phyloP scores from a whole-genome alignment of 371 early-diverging fungal species.

The Mortierella sp. region DNA sequence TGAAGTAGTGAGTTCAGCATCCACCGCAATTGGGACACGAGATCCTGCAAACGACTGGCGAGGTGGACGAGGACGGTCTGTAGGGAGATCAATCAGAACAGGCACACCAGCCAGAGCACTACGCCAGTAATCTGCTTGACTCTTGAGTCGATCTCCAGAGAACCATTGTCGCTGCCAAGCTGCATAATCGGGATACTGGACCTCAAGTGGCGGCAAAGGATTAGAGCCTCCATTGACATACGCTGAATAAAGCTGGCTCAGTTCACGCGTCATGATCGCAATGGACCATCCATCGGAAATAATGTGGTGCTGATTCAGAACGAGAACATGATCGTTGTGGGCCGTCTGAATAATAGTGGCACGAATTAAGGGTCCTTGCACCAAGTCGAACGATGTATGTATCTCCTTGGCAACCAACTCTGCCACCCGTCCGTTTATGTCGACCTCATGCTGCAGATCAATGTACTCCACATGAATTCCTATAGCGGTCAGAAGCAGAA shows the following conservation, averaged over 20 bases:
- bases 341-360: neutral
- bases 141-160: conserved; percentile 15
- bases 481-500: neutral
- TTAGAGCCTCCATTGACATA: conserved; percentile 1
- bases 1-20: neutral
- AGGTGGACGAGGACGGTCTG: conserved; percentile 12
- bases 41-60: conserved; percentile 7
- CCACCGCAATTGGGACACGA: conserved; percentile 1
- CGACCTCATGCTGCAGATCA: neutral
- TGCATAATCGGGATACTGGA: conserved; percentile 19
- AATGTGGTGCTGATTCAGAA: conserved; percentile 12
- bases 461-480: neutral
- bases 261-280: conserved; percentile 4
- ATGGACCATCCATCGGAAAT: conserved; percentile 15
- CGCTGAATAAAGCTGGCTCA: conserved; percentile 9
- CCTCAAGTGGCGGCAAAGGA: conserved; percentile 6
- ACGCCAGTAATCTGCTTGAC: conserved; percentile 7
- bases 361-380: conserved; percentile 8
- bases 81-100: conserved; percentile 10
- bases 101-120: conserved; percentile 3
- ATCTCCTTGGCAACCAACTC: neutral
- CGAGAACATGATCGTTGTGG: conserved; percentile 6
- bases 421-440: neutral
- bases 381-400: conserved; percentile 1
- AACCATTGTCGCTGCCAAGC: conserved; percentile 17